Evolutionary conservation across 176 grass and related monocot species (phyloP), one percentile per base, ranked within the genome.

Genomic region (Canna indica): DNA sequence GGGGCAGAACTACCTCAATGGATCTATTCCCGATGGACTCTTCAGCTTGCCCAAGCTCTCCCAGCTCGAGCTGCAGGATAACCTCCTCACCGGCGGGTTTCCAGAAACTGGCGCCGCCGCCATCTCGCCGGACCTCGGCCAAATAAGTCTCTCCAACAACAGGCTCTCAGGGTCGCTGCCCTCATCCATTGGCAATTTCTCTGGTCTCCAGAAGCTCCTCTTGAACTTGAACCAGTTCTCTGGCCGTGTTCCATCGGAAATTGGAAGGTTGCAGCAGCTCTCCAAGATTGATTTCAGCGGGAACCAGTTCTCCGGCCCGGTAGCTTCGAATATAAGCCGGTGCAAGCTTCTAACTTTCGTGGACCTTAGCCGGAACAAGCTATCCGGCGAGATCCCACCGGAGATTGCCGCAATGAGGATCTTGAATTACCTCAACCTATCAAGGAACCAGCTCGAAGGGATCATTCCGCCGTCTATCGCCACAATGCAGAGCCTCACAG

Each of bases 381-480:
- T 78, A 36, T 73, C 81, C 61, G 81, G 81, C 4, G 59, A 73
- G 28, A 73, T 78, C 35, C 81, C 81, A 36, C 45, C 58, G 38
- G 62, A 64, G 38, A 77, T 78, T 38, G 47, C 74, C 31, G 71
- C 69, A 15, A 60, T 83, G 57, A 66, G 68, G 24, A 69, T 69
- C 18, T 68, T 83, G 44, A 78, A 59, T 38, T 70, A 78, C 36
- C 65, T 72, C 24, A 64, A 58, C 65, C 47, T 85, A 17, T 29
- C 59, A 3, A 31, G 63, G 15, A 85, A 80, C 65, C 54, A 80
- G 30, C 74, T 80, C 18, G 31, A 76, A 67, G 82, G 82, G 0
- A 4, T 58, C 34, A 80, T 85, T 57, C 82, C 77, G 0, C 7
- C n/a, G 2, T 80, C 46, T 41, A 66, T 85, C 48, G 53, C 71